phyloP scores from a whole-genome alignment of 2,329 filamentous ascomycete species.

The Fusarium sp. region DNA sequence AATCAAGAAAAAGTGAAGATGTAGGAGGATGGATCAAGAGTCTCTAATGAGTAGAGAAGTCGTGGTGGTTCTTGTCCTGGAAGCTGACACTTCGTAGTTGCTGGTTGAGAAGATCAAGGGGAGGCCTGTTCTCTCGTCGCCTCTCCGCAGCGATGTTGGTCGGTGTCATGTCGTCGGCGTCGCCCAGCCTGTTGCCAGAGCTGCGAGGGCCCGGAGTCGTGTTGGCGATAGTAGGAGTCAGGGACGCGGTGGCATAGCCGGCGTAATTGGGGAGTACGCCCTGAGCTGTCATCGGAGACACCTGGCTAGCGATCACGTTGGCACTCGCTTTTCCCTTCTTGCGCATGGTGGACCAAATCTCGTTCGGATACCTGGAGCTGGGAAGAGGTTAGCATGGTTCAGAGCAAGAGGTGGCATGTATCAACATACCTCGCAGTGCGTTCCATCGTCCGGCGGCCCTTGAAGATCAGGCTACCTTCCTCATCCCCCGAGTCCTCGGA shows the following conservation, averaged over 20 bases:
- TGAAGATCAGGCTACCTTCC: constrained; percentile 56
- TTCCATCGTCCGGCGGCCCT: constrained; percentile 52
- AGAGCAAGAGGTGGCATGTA: background rate
- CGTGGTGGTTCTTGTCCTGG: constrained; percentile 33
- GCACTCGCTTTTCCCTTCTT: constrained; percentile 68
- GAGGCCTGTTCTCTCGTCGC: constrained; percentile 64
- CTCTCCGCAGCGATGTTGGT: constrained; percentile 51
- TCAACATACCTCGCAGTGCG: constrained; percentile 51
- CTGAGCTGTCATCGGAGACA: constrained; percentile 69
- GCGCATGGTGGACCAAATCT: constrained; percentile 66
- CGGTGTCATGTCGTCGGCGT: constrained; percentile 40
- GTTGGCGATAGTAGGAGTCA: constrained; percentile 62
- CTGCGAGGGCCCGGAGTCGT: constrained; percentile 53
- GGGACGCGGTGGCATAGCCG: constrained; percentile 67
- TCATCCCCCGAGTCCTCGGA: constrained; percentile 51
- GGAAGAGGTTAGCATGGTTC: constrained; percentile 29
- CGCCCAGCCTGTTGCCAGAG: constrained; percentile 48
- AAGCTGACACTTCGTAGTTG: constrained; percentile 32
- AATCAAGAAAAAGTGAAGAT: constrained; percentile 24
- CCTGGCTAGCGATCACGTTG: constrained; percentile 61
- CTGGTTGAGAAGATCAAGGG: constrained; percentile 43
- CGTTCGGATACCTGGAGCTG: constrained; percentile 60
- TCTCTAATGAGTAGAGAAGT: constrained; percentile 37
- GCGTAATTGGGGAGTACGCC: constrained; percentile 69
- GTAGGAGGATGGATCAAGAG: background rate